These are phyloP conservation scores for Cercospora sp. DNA, from an alignment of 2,329 filamentous ascomycete genomes.

Conservation along the genomic window DNA sequence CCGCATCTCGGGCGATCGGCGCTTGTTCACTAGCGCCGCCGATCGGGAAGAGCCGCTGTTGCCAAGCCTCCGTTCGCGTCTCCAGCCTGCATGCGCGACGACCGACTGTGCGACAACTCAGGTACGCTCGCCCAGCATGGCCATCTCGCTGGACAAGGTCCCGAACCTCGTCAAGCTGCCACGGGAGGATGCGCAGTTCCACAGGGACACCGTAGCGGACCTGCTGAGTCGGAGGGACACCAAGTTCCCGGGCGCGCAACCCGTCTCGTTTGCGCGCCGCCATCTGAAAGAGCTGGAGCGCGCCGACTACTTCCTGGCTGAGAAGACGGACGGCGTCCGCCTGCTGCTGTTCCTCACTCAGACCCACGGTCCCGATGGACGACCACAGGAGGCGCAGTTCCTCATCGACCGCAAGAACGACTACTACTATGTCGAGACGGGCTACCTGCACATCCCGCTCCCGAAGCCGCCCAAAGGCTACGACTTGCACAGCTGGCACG, in stretches of 20 bases:
- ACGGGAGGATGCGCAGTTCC: slow-evolving; percentile 30
- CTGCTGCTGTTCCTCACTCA: slow-evolving; percentile 88
- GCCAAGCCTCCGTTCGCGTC: background rate
- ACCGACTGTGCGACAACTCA: background rate
- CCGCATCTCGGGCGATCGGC: background rate
- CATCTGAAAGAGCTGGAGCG: slow-evolving; percentile 80
- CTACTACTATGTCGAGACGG: slow-evolving; percentile 77
- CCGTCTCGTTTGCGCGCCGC: slow-evolving; percentile 81
- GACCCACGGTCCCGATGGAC: slow-evolving; percentile 45
- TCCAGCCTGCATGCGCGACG: background rate
- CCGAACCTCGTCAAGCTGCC: slow-evolving; percentile 23
- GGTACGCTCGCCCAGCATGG: slow-evolving; percentile 13
- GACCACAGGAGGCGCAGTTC: slow-evolving; percentile 65
- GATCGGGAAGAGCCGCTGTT: background rate
- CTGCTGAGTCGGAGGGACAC: slow-evolving; percentile 69
- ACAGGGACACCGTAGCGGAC: slow-evolving; percentile 38
- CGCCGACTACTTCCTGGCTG: slow-evolving; percentile 94
- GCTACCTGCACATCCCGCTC: slow-evolving; percentile 76
- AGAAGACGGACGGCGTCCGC: slow-evolving; percentile 95
- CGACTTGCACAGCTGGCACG: slow-evolving; percentile 65
- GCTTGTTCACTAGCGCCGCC: background rate
- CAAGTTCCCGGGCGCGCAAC: slow-evolving; percentile 86
- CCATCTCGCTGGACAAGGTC: slow-evolving; percentile 18
- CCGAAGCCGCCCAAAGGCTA: slow-evolving; percentile 49
- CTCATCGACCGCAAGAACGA: slow-evolving; percentile 98